Evolutionary conservation across 768 basidiomycete species (phyloP), one percentile per base, ranked within the genome.

Genomic region (Suillus fuscotomentosus): DNA sequence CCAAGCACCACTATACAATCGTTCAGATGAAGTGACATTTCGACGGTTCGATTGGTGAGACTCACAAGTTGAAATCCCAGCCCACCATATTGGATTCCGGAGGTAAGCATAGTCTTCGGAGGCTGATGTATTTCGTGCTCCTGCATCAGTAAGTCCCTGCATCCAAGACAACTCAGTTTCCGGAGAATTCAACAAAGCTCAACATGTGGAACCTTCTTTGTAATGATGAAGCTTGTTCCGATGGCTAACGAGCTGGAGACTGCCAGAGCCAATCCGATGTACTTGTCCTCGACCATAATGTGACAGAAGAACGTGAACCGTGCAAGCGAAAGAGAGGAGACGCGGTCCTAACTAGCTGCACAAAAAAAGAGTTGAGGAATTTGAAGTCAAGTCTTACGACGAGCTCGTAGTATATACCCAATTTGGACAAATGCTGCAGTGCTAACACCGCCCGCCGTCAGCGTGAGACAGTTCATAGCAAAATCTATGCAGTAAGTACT

Each of bases 141-240:
- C 87, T 53, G 96, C 91, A 71, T 95, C 93, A 67, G 92, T 97
- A 31, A 98, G 79, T 27, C 97, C 97, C 97, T 97, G 61, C 1
- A n/a, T 31, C 72, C 54, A 65, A 69, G 60, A 62, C 27, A 13
- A 47, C 10, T 48, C 41, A 47, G 22, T 39, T 42, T 56, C 48
- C 34, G 5, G 22, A 51, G 20, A 20, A 38, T 24, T 34, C 62
- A 53, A 34, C n/a, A 17, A 48, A 38, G 38, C 31, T 51, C 47
- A 14, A 50, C 27, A 45, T 2, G 11, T 55, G 78, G 68, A 60
- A 92, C 97, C 90, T 97, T 99, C 86, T 99, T 99, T 20, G 97
- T 99, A 74, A 99, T 97, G 73, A 99, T 97, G 76, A 95, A 97
- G 77, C 95, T 97, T 45, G 91, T 92, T 59, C 97, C 97, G 69